Conservation (phyloP, 1,284 basidiomycete genomes). For the Boletus calvinii region DNA sequence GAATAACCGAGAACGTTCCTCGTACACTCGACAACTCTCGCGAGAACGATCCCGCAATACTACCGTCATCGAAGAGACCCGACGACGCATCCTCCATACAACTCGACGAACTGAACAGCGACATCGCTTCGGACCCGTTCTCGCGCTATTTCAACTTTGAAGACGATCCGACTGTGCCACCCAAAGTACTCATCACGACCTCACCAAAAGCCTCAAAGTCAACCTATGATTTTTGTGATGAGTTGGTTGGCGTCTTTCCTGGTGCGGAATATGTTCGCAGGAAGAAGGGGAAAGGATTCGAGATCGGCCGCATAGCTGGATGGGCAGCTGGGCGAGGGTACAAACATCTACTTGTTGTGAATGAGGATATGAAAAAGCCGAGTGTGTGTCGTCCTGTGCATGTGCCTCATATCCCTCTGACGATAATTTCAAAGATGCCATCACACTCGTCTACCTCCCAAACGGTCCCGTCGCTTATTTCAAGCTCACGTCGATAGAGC, state of each 20-base stretch:
- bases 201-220: conserved; percentile 82
- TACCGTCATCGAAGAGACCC: conserved; percentile 45
- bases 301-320: conserved; percentile 88
- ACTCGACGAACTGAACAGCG: conserved; percentile 59
- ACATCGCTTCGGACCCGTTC: conserved; percentile 73
- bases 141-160: conserved; percentile 65
- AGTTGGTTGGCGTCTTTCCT: conserved; percentile 89
- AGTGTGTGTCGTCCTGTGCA: conserved; percentile 57
- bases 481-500: conserved; percentile 86
- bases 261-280: conserved; percentile 92
- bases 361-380: conserved; percentile 91
- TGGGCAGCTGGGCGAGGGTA: conserved; percentile 93
- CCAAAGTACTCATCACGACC: conserved; percentile 89
- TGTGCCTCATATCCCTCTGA: conserved; percentile 10
- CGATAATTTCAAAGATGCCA: conserved; percentile 58
- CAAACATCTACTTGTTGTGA: conserved; percentile 88
- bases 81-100: conserved; percentile 36
- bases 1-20: conserved; percentile 82
- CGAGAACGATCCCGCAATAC: conserved; percentile 83
- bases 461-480: conserved; percentile 95
- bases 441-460: conserved; percentile 91
- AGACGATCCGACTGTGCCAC: conserved; percentile 67
- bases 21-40: conserved; percentile 93
- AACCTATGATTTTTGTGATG: conserved; percentile 89
- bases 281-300: conserved; percentile 91